Base-by-base conservation (phyloP, 108 stramenopile species). In the Skeletonema grethae region DNA sequence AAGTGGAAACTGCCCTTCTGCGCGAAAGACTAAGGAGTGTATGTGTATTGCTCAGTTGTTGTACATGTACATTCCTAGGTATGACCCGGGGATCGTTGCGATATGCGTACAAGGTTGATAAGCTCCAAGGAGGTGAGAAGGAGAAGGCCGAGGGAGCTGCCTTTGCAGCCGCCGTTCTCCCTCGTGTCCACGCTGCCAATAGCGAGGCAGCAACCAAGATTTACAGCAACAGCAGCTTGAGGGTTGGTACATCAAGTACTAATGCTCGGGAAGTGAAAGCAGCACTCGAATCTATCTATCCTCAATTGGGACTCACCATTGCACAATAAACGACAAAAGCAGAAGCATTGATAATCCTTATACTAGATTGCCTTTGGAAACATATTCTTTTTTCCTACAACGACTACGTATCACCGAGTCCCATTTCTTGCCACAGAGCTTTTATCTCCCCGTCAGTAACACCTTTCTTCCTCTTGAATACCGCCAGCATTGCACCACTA, bases 161-260 rank as follows among this genome's bases (percentile, higher is more conserved):
- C 5, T 95, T 92, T 67, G 93, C 91, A 63, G 90, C 91, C 20
- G 77, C 85, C 50, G 70, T 90, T 7, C 76, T 92, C 41, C 93
- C 93, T 7, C 45, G 86, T 18, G 65, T 95, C 57, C 77, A 86
- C 58, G 77, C 71, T 11, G 88, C 85, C 43, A 69, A 72, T 39
- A 68, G 63, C 5, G 57, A 48, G 0, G 91, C 80, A 46, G 93
- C 91, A 7, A n/a, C n/a, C n/a, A n/a, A n/a, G n/a, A n/a, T n/a
- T n/a, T n/a, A n/a, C n/a, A n/a, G n/a, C n/a, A n/a, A n/a, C n/a
- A n/a, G n/a, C n/a, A n/a, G n/a, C n/a, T n/a, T n/a, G n/a, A n/a
- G n/a, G n/a, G n/a, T n/a, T n/a, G n/a, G n/a, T n/a, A n/a, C n/a
- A n/a, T n/a, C n/a, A n/a, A n/a, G n/a, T n/a, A n/a, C n/a, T n/a